Evolutionary conservation across 2,329 filamentous ascomycete species (phyloP).

Genomic region (Monosporascus sp.): DNA sequence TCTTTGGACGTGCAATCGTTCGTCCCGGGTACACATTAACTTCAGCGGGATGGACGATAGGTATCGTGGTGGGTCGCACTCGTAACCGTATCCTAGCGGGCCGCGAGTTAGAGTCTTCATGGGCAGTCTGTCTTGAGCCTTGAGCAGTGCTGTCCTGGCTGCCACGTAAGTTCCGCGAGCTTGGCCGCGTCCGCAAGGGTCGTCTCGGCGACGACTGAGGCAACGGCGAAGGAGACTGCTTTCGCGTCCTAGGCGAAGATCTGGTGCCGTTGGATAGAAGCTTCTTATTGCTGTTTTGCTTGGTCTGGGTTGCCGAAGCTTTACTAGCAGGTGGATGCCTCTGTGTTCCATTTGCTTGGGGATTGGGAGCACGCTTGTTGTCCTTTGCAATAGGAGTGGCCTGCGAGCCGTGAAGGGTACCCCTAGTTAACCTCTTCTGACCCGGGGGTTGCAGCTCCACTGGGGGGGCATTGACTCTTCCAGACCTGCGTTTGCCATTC

Average conservation of each 20-base stretch:
- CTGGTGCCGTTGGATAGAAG: conserved; percentile 12
- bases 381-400: conserved; percentile 28
- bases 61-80: conserved; percentile 43
- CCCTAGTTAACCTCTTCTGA: conserved; percentile 47
- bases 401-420: conserved; percentile 32
- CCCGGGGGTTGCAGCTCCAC: conserved; percentile 44
- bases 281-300: conserved; percentile 17
- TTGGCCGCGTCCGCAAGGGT: conserved; percentile 37
- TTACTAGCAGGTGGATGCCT: conserved; percentile 26
- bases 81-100: conserved; percentile 42
- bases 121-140: conserved; percentile 7
- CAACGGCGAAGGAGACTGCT: conserved; percentile 36
- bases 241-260: conserved; percentile 25
- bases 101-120: conserved; percentile 19
- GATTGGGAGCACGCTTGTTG: conserved; percentile 22
- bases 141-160: conserved; percentile 20
- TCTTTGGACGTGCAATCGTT: conserved; percentile 37
- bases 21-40: conserved; percentile 38
- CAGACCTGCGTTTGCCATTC: conserved; percentile 65
- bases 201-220: conserved; percentile 31
- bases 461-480: conserved; percentile 54
- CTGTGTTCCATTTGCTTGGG: conserved; percentile 23
- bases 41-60: conserved; percentile 55
- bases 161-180: conserved; percentile 32
- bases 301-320: conserved; percentile 18